Evolutionary conservation across 495 filamentous ascomycete species (phyloP), one percentile per base, ranked within the genome.

Genomic region (Parathielavia appendiculata): DNA sequence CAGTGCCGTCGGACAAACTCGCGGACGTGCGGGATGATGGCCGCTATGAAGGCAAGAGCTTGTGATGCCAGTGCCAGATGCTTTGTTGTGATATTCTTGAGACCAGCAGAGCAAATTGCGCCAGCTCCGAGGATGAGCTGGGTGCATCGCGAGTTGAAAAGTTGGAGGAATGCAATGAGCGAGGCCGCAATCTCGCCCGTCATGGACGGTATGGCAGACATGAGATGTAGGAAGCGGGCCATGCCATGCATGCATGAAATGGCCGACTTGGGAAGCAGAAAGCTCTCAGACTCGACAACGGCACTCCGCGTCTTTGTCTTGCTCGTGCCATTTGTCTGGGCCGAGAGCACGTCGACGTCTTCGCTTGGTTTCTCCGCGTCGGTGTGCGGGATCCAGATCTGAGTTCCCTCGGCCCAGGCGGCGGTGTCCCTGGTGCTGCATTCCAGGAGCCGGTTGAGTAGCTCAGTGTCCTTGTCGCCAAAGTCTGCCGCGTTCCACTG

Each of bases 11-110:
- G 84, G 20, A 92, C 83, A 59, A 93, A 95, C 68, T 97, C 93
- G 2, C 93, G 83, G 20, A 97, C 81, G 67, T 97, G 91, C 0
- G 95, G 93, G 11, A 96, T 87, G 5, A 97, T 73, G 1, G 87
- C 84, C 26, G 88, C 87, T 40, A 97, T 85, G 66, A 99, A 96
- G 54, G 87, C 87, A 23, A 97, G 72, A 0, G 92, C 87, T 70
- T 97, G 95, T 2, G 88, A 91, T 10, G 95, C 91, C 30, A 97
- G 81, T 0, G 93, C 92, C 8, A 99, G 83, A 73, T 99, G 92
- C 64, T 92, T 93, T 0, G 93, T 95, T 2, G 90, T 97, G 65
- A 99, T 99, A 62, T 96, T 95, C 67, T 91, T 96, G 11, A 99
- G 74, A 1, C 93, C 93, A 5, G 91, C 95, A n/a, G 85, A 91